Conservation (phyloP, 176 grass and related monocot species). For the Pharus latifolius region DNA sequence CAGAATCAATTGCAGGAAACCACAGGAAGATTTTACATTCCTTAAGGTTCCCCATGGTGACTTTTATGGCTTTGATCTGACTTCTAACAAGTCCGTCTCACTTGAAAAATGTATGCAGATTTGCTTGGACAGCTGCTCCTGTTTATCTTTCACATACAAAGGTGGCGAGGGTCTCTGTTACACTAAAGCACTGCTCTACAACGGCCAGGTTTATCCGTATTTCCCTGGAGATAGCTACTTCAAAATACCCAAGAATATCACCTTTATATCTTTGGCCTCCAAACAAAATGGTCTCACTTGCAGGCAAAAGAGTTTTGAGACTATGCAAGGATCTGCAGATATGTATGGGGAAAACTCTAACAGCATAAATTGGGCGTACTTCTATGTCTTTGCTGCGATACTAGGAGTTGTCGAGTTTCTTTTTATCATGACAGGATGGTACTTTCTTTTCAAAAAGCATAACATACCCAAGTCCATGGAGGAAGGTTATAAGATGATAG, state of each 20-base stretch:
- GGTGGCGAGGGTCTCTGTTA: constrained; percentile 40
- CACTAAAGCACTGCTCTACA: constrained; percentile 54
- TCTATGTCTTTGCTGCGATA: constrained; percentile 42
- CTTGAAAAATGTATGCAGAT: constrained; percentile 32
- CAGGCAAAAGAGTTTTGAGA: constrained; percentile 5
- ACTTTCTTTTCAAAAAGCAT: constrained; percentile 42
- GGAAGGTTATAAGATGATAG: constrained; percentile 73
- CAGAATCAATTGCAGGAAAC: constrained; percentile 7
- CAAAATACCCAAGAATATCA: constrained; percentile 40
- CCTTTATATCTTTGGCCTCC: constrained; percentile 12
- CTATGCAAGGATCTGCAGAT: constrained; percentile 1
- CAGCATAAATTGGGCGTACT: constrained; percentile 45
- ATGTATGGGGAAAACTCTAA: constrained; percentile 26
- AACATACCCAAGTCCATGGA: constrained; percentile 39
- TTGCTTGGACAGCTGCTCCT: constrained; percentile 38
- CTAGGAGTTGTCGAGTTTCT: constrained; percentile 43
- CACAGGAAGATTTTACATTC: constrained; percentile 24
- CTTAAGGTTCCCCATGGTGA: constrained; percentile 32
- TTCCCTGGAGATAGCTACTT: constrained; percentile 48
- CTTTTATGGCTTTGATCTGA: constrained; percentile 66
- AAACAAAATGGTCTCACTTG: constrained; percentile 27
- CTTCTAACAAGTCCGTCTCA: constrained; percentile 13
- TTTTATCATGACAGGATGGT: constrained; percentile 61
- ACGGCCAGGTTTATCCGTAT: constrained; percentile 44
- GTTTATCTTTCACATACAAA: constrained; percentile 55